phyloP scores from a whole-genome alignment of 305 asterid species.

The Rubia balearica region DNA sequence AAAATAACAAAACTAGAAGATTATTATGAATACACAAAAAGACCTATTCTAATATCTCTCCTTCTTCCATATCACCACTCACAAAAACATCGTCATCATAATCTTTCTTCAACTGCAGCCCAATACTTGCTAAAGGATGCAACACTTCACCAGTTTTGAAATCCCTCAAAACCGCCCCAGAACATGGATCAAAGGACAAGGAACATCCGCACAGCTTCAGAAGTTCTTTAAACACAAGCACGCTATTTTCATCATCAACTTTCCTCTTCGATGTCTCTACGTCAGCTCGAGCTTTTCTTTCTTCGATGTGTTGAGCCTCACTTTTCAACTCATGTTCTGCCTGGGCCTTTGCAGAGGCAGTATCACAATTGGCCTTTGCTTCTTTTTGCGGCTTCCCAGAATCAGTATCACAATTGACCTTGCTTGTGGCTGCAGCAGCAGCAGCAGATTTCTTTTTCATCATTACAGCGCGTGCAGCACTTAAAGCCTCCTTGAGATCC shows the following conservation, averaged over 20 bases:
- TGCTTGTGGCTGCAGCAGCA: slow-evolving; percentile 30
- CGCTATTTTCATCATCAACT: slow-evolving; percentile 37
- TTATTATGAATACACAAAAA: neutral
- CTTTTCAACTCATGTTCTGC: slow-evolving; percentile 31
- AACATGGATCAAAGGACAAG: slow-evolving; percentile 12
- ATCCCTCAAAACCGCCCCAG: neutral
- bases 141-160: slow-evolving; percentile 9
- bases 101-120: slow-evolving; percentile 26
- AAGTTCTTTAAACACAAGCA: slow-evolving; percentile 32
- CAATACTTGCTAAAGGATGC: slow-evolving; percentile 21
- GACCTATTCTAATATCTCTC: slow-evolving; percentile 43
- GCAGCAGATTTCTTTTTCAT: neutral
- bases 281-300: slow-evolving; percentile 55
- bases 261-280: slow-evolving; percentile 41
- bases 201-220: slow-evolving; percentile 34
- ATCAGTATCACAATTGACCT: neutral
- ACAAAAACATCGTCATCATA: slow-evolving; percentile 21
- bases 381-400: slow-evolving; percentile 40
- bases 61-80: slow-evolving; percentile 45
- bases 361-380: slow-evolving; percentile 24
- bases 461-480: slow-evolving; percentile 73
- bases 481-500: slow-evolving; percentile 61
- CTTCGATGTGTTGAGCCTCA: slow-evolving; percentile 36
- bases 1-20: neutral
- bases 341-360: slow-evolving; percentile 47